Evolutionary conservation across 2,329 filamentous ascomycete genomes (phyloP).

Genomic region (Cladosporium cucumerinum): DNA sequence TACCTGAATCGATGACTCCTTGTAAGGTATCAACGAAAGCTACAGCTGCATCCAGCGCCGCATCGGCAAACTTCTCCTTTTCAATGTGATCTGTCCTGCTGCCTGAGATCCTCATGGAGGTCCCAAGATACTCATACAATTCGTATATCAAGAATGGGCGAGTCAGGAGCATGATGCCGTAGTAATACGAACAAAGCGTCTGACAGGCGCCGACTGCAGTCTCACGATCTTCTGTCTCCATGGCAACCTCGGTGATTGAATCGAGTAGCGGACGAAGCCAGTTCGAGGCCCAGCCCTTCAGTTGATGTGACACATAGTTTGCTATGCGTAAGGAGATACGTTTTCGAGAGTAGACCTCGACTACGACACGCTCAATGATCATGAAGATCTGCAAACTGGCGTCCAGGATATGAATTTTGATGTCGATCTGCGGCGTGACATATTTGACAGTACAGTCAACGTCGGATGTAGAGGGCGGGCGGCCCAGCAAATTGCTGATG

Average conservation of each 20-base stretch:
- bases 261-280: slow-evolving; percentile 34
- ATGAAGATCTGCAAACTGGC: slow-evolving; percentile 45
- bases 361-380: slow-evolving; percentile 47
- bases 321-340: slow-evolving; percentile 41
- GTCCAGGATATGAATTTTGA: slow-evolving; percentile 32
- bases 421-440: slow-evolving; percentile 8
- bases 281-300: slow-evolving; percentile 40
- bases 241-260: slow-evolving; percentile 4
- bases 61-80: slow-evolving; percentile 30
- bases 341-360: slow-evolving; percentile 46
- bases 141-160: slow-evolving; percentile 54
- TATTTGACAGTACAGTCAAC: slow-evolving; percentile 47
- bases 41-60: slow-evolving; percentile 29
- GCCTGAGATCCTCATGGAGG: slow-evolving; percentile 19
- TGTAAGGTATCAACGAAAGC: slow-evolving; percentile 27
- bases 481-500: slow-evolving; percentile 50
- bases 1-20: slow-evolving; percentile 19
- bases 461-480: slow-evolving; percentile 53
- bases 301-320: slow-evolving; percentile 40
- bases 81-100: slow-evolving; percentile 22
- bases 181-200: slow-evolving; percentile 51
- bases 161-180: slow-evolving; percentile 53
- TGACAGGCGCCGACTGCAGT: slow-evolving; percentile 47
- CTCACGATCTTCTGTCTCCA: slow-evolving; percentile 24
- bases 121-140: slow-evolving; percentile 39